phyloP scores from a whole-genome alignment of 768 basidiomycete species.

The Asterophora parasitica region DNA sequence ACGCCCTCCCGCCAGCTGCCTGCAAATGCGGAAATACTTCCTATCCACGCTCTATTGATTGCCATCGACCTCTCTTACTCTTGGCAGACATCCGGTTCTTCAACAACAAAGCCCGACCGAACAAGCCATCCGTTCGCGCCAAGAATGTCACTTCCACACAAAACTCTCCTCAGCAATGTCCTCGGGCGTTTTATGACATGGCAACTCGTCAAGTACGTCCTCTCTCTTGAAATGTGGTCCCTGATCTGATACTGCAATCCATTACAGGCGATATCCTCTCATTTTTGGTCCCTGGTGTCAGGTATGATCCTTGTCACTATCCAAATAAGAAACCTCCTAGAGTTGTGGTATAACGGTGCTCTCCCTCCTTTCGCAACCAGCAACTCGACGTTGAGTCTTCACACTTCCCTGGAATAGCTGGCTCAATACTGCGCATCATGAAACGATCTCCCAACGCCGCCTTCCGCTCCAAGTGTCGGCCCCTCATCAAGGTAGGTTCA shows the following conservation, averaged over 20 bases:
- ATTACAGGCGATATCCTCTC: constrained; percentile 64
- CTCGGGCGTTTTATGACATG: constrained; percentile 49
- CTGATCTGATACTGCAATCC: background rate
- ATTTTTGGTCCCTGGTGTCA: constrained; percentile 68
- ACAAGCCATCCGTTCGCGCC: constrained; percentile 48
- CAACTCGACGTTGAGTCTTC: constrained; percentile 51
- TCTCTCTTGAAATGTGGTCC: constrained; percentile 8
- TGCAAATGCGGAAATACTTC: constrained; percentile 10
- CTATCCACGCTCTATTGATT: constrained; percentile 38
- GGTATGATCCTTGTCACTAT: constrained; percentile 29
- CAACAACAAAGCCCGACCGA: constrained; percentile 6
- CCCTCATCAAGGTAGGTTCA: constrained; percentile 42
- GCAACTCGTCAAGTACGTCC: constrained; percentile 54
- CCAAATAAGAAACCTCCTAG: constrained; percentile 4
- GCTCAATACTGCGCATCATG: constrained; percentile 47
- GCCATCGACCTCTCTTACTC: constrained; percentile 30
- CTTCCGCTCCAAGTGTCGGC: constrained; percentile 42
- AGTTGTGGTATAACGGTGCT: background rate
- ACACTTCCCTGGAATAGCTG: constrained; percentile 44
- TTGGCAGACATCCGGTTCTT: constrained; percentile 25
- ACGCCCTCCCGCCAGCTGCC: constrained; percentile 17
- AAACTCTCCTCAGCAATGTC: constrained; percentile 46
- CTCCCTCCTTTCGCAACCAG: constrained; percentile 26
- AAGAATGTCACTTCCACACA: constrained; percentile 51
- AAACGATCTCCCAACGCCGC: constrained; percentile 42